Evolutionary conservation across 2,329 filamentous ascomycete genomes (phyloP).

Genomic region (Pseudopithomyces chartarum): DNA sequence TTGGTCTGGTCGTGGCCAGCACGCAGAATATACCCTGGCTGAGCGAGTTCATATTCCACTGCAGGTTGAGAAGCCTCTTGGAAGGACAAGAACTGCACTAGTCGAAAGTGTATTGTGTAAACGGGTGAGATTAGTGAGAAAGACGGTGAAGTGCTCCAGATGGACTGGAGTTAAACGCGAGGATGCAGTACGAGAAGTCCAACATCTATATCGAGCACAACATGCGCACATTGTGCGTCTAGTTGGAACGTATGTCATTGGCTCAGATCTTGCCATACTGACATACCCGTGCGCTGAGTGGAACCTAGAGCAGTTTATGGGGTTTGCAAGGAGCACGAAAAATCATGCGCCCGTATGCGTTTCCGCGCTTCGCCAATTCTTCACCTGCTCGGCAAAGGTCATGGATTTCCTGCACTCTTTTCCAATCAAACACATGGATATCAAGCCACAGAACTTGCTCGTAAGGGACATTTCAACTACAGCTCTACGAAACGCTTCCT

Average conservation of each 20-base stretch:
- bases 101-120: constrained; percentile 26
- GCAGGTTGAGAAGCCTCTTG: constrained; percentile 8
- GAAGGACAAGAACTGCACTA: constrained; percentile 13
- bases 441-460: constrained; percentile 31
- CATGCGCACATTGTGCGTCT: constrained; percentile 26
- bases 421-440: constrained; percentile 29
- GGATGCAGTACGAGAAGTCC: constrained; percentile 23
- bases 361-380: constrained; percentile 3
- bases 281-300: constrained; percentile 25
- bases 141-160: constrained; percentile 20
- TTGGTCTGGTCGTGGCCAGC: constrained; percentile 15
- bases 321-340: background rate
- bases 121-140: constrained; percentile 21
- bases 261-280: constrained; percentile 19
- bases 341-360: background rate
- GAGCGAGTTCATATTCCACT: constrained; percentile 8
- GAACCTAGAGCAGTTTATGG: constrained; percentile 22
- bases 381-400: constrained; percentile 17
- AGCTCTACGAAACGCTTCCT: background rate
- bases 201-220: constrained; percentile 20
- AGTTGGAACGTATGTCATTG: constrained; percentile 23
- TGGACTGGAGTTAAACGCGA: constrained; percentile 15
- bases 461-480: constrained; percentile 12
- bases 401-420: constrained; percentile 21
- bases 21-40: constrained; percentile 6